phyloP scores from a whole-genome alignment of 768 basidiomycete species.

The Russula sp. region DNA sequence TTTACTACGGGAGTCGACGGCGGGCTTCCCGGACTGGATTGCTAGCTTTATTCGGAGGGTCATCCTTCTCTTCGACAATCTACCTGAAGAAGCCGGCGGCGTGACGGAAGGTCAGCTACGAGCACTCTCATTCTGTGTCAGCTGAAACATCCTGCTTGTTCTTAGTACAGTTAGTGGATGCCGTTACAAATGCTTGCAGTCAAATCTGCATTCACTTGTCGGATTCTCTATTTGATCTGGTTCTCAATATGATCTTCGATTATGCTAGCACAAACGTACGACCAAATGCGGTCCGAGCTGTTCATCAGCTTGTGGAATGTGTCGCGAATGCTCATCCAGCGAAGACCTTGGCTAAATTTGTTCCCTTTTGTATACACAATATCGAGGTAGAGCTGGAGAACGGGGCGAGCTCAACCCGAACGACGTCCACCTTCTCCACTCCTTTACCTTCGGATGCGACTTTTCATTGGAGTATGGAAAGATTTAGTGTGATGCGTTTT shows the following conservation, averaged over 20 bases:
- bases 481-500: neutral
- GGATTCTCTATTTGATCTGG: constrained; percentile 68
- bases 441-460: constrained; percentile 77
- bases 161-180: constrained; percentile 66
- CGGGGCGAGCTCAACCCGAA: constrained; percentile 69
- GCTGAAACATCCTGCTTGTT: neutral
- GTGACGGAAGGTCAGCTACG: constrained; percentile 48
- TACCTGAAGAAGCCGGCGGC: constrained; percentile 75
- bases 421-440: constrained; percentile 55
- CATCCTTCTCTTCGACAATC: constrained; percentile 72
- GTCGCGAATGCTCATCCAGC: constrained; percentile 72
- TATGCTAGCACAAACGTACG: constrained; percentile 77
- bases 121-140: neutral
- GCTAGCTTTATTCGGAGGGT: constrained; percentile 73
- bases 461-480: constrained; percentile 71
- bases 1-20: constrained; percentile 61
- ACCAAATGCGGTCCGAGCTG: constrained; percentile 78
- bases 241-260: constrained; percentile 75
- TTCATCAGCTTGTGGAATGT: constrained; percentile 80
- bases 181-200: constrained; percentile 66
- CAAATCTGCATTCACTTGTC: constrained; percentile 72
- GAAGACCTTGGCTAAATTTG: constrained; percentile 73
- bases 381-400: constrained; percentile 75
- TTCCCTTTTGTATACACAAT: constrained; percentile 61
- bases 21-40: constrained; percentile 76